Percentiles rank a stretch among this genome's conserved stretches.
phyloP scores from a whole-genome alignment of 2,329 filamentous ascomycete species.

The Nemania diffusa region DNA sequence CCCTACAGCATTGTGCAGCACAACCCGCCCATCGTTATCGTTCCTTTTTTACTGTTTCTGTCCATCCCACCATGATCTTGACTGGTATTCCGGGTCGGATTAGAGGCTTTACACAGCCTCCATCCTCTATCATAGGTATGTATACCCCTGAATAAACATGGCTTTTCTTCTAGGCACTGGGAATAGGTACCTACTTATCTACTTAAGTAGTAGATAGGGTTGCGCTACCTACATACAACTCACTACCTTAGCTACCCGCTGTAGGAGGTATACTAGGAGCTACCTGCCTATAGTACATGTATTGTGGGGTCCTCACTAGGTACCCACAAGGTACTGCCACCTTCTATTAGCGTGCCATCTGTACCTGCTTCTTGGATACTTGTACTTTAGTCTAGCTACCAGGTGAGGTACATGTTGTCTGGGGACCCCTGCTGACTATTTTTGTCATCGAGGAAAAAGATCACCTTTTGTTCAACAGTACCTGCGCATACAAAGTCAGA shows the following conservation, averaged over 20 bases:
- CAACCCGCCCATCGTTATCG: neutral
- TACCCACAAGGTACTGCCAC: neutral
- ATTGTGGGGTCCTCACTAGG: too few species aligned
- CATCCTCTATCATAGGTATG: conserved; percentile 21
- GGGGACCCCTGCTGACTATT: conserved; percentile 37
- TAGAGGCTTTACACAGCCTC: conserved; percentile 24
- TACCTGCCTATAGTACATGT: neutral
- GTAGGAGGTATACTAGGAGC: too few species aligned
- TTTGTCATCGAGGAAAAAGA: conserved; percentile 38
- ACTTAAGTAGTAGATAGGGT: too few species aligned
- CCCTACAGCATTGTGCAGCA: conserved; percentile 1
- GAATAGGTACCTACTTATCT: neutral
- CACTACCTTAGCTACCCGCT: too few species aligned
- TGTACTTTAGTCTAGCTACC: conserved; percentile 2
- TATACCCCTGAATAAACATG: conserved; percentile 16
- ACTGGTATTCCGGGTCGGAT: conserved; percentile 14
- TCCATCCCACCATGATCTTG: conserved; percentile 17
- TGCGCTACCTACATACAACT: too few species aligned
- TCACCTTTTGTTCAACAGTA: conserved; percentile 28
- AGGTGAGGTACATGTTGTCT: too few species aligned
- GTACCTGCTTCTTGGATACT: neutral
- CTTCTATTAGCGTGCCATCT: neutral
- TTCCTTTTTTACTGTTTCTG: conserved; percentile 31
- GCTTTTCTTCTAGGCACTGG: neutral
- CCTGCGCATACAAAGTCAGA: conserved; percentile 28